phyloP scores from a whole-genome alignment of 129 eudicot genomes.

The Ambrosia artemisiifolia region DNA sequence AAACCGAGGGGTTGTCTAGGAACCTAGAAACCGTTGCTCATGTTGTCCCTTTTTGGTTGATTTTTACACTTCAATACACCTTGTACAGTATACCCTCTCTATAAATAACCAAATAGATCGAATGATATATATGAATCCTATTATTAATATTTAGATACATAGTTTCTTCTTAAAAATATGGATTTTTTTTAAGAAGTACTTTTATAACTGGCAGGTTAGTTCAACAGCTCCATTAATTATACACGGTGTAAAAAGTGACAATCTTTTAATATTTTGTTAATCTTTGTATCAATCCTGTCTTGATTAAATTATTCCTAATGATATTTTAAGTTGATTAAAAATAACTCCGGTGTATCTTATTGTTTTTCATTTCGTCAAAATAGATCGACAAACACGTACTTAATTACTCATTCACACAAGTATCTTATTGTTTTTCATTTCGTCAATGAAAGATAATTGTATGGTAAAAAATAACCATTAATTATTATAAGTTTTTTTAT shows the following conservation, averaged over 20 bases:
- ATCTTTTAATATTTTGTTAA: background rate
- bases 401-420: background rate
- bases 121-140: too few relatives aligned
- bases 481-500: too few relatives aligned
- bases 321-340: background rate
- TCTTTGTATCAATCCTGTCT: background rate
- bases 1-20: too few relatives aligned
- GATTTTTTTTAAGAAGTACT: background rate
- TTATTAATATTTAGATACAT: too few relatives aligned
- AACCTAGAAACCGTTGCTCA: too few relatives aligned
- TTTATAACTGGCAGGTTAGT: background rate
- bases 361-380: background rate
- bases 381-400: background rate
- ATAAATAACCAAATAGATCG: too few relatives aligned
- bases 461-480: too few relatives aligned
- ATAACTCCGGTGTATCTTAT: background rate
- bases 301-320: background rate
- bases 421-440: background rate
- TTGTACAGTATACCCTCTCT: too few relatives aligned
- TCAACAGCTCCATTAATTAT: constrained; percentile 24
- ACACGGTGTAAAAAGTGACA: background rate
- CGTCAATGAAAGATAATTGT: too few relatives aligned
- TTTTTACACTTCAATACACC: too few relatives aligned
- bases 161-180: too few relatives aligned
- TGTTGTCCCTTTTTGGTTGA: too few relatives aligned